Evolutionary conservation across 2,329 filamentous ascomycete species (phyloP), one percentile per base, ranked within the genome.

Genomic region (Pestalotiopsis sp.): DNA sequence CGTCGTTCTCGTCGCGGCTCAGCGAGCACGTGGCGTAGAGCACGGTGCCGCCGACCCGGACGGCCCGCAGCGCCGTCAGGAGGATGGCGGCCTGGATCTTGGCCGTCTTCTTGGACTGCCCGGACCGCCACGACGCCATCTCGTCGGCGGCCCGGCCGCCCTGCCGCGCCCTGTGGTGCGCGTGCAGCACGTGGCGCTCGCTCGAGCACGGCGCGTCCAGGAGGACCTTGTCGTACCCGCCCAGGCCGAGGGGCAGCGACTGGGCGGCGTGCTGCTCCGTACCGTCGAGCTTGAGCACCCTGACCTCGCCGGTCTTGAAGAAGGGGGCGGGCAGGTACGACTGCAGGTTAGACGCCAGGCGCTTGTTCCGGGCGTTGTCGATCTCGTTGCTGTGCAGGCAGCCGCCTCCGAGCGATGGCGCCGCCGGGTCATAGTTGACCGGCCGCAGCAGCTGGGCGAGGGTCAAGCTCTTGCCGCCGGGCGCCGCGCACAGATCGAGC

Each of bases 11-110:
- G 0, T 76, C 78, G 4, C 67, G 69, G 68, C 80, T 79, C 12
- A 82, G 72, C 13, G 81, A 81, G 67, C 80, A 82, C 0, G 81
- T 82, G 7, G 80, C 79, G 68, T 83, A 83, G 52, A 82, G 72
- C 6, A 82, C 76, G 1, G 69, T 75, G 1, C 80, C 81, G 17
- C 79, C 80, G 1, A 77, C 66, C 27, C 73, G 76, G 2, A 77
- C 78, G 11, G 77, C 79, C 39, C 72, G 71, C 49, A 83, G 69
- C 2, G 79, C 80, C 38, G 76, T 78, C 75, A 80, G 71, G 39
- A 82, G 74, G 62, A 81, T 71, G 31, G 78, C 76, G n/a, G 74
- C 67, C 68, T 78, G 75, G 3, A 73, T 75, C 69, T 77, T 77
- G 3, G 78, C 79, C 62, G 79, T 73, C 67, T 77, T 77, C 71